Conservation (phyloP, 371 early-diverging fungal species). For the Rhizomucor miehei region DNA sequence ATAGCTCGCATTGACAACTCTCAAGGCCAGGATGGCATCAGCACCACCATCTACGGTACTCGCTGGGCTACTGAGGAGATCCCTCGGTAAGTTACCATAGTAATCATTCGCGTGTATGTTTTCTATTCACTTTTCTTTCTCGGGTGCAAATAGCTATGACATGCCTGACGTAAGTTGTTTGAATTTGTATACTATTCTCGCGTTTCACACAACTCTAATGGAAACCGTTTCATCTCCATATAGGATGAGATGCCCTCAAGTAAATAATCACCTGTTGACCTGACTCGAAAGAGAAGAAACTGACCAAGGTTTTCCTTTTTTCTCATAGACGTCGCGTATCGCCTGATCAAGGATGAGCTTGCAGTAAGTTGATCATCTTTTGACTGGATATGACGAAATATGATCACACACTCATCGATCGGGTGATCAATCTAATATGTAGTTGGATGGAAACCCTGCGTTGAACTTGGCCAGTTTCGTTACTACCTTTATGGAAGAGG, state of each 20-base stretch:
- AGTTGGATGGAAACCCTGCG: slow-evolving; percentile 67
- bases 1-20: slow-evolving; percentile 29
- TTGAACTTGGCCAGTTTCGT: slow-evolving; percentile 76
- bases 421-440: slow-evolving; percentile 1
- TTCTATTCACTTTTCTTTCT: background rate
- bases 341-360: slow-evolving; percentile 44
- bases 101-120: too few relatives aligned
- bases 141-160: slow-evolving; percentile 30
- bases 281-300: background rate
- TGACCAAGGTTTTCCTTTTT: background rate
- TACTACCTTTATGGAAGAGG: slow-evolving; percentile 54
- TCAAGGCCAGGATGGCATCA: slow-evolving; percentile 17
- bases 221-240: background rate
- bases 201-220: background rate
- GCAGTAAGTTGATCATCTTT: slow-evolving; percentile 26
- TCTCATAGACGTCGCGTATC: slow-evolving; percentile 38
- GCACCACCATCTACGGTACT: slow-evolving; percentile 41
- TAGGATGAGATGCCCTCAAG: slow-evolving; percentile 48
- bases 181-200: background rate
- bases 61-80: slow-evolving; percentile 44
- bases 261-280: slow-evolving; percentile 8
- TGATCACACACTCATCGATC: background rate
- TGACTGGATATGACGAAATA: background rate
- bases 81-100: slow-evolving; percentile 30
- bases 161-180: slow-evolving; percentile 36